Conservation (phyloP, 129 eudicot genomes). For the Tanacetum coccineum region DNA sequence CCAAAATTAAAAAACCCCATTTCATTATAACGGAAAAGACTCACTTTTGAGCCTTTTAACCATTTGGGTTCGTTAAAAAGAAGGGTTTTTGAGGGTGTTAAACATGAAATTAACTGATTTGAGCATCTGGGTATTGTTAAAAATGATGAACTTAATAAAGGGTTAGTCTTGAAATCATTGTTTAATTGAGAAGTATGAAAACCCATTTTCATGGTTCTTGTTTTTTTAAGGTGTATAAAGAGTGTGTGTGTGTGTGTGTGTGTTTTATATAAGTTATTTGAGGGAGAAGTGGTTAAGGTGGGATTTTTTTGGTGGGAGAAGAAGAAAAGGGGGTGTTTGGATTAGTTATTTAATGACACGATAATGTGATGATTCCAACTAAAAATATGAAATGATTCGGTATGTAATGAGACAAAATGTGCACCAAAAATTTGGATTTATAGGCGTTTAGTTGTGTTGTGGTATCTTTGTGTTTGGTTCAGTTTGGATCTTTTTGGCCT, state of each 20-base stretch:
- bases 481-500: not conserved
- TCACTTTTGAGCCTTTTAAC: constrained; percentile 20
- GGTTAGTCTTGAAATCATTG: constrained; percentile 23
- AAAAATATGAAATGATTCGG: constrained; percentile 23
- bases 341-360: constrained; percentile 19
- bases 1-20: constrained; percentile 12
- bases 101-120: constrained; percentile 20
- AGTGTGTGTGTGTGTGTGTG: no score
- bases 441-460: not conserved
- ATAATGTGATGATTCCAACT: constrained; percentile 36
- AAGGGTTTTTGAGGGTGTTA: constrained; percentile 19
- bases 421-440: constrained; percentile 14
- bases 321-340: constrained; percentile 20
- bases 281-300: constrained; percentile 18
- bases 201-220: constrained; percentile 25
- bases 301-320: constrained; percentile 13
- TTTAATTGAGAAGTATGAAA: constrained; percentile 28
- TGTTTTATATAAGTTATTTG: not conserved
- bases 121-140: constrained; percentile 22
- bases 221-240: constrained; percentile 9
- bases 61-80: constrained; percentile 25
- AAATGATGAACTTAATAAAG: constrained; percentile 20
- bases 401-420: constrained; percentile 35
- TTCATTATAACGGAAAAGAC: constrained; percentile 21
- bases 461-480: constrained; percentile 9